These are phyloP conservation scores for Harringtonia aguacate DNA, from an alignment of 2,329 filamentous ascomycete genomes.

Conservation along the genomic window DNA sequence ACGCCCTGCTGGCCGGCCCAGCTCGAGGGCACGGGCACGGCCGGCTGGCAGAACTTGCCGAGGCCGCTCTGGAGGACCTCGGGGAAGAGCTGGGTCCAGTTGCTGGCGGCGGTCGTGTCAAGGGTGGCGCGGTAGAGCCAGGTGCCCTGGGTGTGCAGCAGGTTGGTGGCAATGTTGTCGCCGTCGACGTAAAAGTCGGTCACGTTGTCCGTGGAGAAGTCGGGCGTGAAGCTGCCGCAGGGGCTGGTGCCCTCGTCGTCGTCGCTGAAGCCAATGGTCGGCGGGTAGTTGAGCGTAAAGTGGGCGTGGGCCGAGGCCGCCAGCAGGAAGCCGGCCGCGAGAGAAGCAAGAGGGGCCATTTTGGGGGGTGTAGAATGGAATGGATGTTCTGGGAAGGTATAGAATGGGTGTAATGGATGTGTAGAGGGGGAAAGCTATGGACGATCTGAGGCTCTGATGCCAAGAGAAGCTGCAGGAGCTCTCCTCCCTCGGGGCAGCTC, in stretches of 20 bases:
- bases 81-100: constrained; percentile 45
- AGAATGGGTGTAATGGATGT: no score
- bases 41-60: constrained; percentile 41
- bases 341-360: constrained; percentile 27
- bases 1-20: constrained; percentile 45
- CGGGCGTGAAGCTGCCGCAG: constrained; percentile 42
- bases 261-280: constrained; percentile 37
- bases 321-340: constrained; percentile 24
- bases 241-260: constrained; percentile 33
- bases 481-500: no score
- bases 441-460: no score
- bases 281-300: constrained; percentile 39
- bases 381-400: not conserved
- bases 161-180: constrained; percentile 35
- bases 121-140: constrained; percentile 49
- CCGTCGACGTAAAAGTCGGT: constrained; percentile 47
- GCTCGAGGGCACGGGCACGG: constrained; percentile 34
- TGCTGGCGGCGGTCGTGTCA: constrained; percentile 31
- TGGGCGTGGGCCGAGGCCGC: constrained; percentile 35
- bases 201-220: constrained; percentile 26
- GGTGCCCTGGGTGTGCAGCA: constrained; percentile 39
- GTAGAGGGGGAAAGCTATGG: no score
- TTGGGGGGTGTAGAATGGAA: not conserved
- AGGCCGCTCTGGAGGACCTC: constrained; percentile 43
- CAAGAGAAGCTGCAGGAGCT: no score